Percentiles rank a stretch among this genome's conserved stretches.
phyloP scores from a whole-genome alignment of 2,329 filamentous ascomycete species.

The Fusarium napiforme region DNA sequence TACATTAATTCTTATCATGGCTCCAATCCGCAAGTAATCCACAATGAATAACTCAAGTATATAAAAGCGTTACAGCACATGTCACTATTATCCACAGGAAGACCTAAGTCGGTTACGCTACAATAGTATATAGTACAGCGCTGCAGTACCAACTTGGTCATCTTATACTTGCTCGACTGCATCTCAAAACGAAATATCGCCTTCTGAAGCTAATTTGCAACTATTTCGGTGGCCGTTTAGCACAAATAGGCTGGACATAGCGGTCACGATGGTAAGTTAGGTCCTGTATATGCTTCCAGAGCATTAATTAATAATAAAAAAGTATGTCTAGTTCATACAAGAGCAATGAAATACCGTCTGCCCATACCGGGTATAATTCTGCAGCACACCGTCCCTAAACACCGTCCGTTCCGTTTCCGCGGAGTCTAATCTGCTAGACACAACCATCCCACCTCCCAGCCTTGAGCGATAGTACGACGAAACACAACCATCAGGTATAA shows the following conservation, averaged over 20 bases:
- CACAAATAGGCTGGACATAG: neutral
- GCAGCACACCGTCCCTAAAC: slow-evolving; percentile 37
- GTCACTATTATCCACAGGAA: neutral
- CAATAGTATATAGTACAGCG: neutral
- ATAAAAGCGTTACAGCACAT: no score
- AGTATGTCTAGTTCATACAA: slow-evolving; percentile 20
- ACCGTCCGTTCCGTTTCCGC: slow-evolving; percentile 39
- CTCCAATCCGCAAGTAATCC: neutral
- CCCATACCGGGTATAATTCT: slow-evolving; percentile 45
- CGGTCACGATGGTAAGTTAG: neutral
- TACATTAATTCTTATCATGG: neutral
- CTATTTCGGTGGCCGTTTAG: no score
- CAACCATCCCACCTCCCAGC: slow-evolving; percentile 22
- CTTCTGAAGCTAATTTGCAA: no score
- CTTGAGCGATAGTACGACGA: slow-evolving; percentile 15
- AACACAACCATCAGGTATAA: slow-evolving; percentile 11
- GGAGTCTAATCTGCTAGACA: slow-evolving; percentile 35
- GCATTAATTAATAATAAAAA: slow-evolving; percentile 2
- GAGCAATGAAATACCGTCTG: slow-evolving; percentile 31
- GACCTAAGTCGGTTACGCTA: neutral
- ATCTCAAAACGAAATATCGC: neutral
- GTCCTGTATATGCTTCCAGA: slow-evolving; percentile 12
- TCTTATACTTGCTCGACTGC: neutral
- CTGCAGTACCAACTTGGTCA: neutral
- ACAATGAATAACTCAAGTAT: no score